Evolutionary conservation across 345 rosid genomes (phyloP).

Genomic region (Arabis hirsuta): DNA sequence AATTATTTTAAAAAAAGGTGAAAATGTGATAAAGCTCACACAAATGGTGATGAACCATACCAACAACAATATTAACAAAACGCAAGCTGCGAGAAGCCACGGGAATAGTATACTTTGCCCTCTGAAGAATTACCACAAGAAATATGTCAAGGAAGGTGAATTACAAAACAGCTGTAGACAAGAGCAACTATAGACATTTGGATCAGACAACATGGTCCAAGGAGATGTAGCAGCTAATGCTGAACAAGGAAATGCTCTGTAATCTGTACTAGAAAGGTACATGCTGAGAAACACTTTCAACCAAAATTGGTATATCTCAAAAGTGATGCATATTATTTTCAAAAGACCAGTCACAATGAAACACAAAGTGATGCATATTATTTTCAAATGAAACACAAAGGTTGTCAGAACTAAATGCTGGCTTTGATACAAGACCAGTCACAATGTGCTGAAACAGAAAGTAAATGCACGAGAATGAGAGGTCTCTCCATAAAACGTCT

Average conservation of each 20-base stretch:
- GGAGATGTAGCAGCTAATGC: not conserved
- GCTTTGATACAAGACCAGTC: constrained; percentile 32
- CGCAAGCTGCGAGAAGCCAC: not conserved
- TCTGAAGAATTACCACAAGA: not conserved
- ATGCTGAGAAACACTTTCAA: not conserved
- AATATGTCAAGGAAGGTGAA: not conserved
- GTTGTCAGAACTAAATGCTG: constrained; percentile 14
- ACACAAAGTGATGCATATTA: constrained; percentile 40
- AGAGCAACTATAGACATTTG: constrained; percentile 6
- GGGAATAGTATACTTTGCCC: not conserved
- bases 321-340: constrained; percentile 40
- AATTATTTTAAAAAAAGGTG: no score
- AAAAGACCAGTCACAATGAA: not conserved
- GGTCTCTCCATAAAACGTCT: constrained; percentile 17
- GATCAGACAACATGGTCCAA: not conserved
- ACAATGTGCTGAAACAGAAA: constrained; percentile 19
- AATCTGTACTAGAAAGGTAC: not conserved
- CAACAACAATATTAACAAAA: constrained; percentile 7
- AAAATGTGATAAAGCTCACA: no score
- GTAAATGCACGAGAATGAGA: constrained; percentile 24
- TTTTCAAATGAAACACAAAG: constrained; percentile 27
- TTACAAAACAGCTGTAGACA: not conserved
- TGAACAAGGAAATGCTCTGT: not conserved
- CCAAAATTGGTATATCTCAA: constrained; percentile 8
- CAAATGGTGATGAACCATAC: no score